Conservation (phyloP, 164 flowering plant genomes). For the Piper longum region DNA sequence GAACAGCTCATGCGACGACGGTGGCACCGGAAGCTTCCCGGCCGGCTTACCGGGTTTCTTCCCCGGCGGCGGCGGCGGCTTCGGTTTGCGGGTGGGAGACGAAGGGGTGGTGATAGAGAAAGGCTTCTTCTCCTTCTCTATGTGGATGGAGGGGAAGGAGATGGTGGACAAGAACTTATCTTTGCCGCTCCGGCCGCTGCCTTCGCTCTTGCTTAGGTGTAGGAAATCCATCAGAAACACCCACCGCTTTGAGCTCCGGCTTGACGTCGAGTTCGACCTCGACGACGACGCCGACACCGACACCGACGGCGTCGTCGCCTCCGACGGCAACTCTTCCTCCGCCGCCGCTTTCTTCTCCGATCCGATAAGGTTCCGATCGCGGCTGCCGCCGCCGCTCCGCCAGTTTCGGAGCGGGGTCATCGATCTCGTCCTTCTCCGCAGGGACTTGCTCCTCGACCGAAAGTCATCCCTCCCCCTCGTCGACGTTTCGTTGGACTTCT, state of each 20-base stretch:
- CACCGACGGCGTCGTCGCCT: conserved; percentile 20
- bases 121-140: conserved; percentile 12
- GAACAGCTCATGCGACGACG: conserved; percentile 37
- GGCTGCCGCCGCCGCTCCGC: conserved; percentile 17
- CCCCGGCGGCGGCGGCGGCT: conserved; percentile 3
- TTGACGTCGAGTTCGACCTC: conserved; percentile 22
- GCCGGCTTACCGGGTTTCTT: conserved; percentile 7
- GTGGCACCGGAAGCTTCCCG: conserved; percentile 23
- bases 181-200: conserved; percentile 20
- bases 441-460: conserved; percentile 24
- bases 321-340: conserved; percentile 5
- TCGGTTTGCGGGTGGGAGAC: conserved; percentile 2
- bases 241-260: conserved; percentile 29
- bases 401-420: conserved; percentile 38
- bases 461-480: conserved; percentile 4
- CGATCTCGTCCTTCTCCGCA: conserved; percentile 47
- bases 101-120: neutral
- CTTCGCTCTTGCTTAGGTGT: conserved; percentile 42
- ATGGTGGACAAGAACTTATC: conserved; percentile 27
- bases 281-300: conserved; percentile 31
- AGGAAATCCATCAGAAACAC: conserved; percentile 27
- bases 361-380: neutral
- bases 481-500: neutral
- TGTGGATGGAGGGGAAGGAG: conserved; percentile 10
- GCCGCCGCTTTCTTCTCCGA: conserved; percentile 3